Evolutionary conservation across 2,329 filamentous ascomycete genomes (phyloP).

Genomic region (Talaromyces atroroseus): DNA sequence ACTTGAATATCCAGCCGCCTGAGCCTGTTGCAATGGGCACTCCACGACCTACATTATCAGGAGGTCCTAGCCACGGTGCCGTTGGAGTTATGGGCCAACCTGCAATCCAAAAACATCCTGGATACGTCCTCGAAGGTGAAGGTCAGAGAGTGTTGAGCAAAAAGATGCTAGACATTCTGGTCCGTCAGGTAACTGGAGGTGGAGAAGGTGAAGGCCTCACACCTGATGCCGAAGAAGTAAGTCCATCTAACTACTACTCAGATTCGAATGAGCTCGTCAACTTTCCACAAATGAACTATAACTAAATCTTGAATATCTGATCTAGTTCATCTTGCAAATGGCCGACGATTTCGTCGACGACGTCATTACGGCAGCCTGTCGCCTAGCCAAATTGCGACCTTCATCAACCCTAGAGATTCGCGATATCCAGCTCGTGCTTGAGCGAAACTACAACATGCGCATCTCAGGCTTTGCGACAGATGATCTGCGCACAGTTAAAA

Average conservation of each 20-base stretch:
- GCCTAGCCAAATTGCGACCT: slow-evolving; percentile 86
- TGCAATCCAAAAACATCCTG: slow-evolving; percentile 72
- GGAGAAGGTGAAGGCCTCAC: slow-evolving; percentile 72
- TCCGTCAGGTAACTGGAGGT: slow-evolving; percentile 84
- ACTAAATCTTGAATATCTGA: slow-evolving; percentile 9
- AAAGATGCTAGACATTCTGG: slow-evolving; percentile 93
- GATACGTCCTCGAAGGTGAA: slow-evolving; percentile 83
- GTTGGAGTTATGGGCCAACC: slow-evolving; percentile 85
- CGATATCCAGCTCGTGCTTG: slow-evolving; percentile 75
- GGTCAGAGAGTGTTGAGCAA: slow-evolving; percentile 93
- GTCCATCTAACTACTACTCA: neutral
- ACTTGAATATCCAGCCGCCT: slow-evolving; percentile 65
- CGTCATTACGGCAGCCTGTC: slow-evolving; percentile 79
- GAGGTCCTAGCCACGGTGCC: slow-evolving; percentile 66
- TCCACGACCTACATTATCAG: slow-evolving; percentile 74
- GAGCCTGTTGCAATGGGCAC: slow-evolving; percentile 67
- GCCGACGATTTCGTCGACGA: slow-evolving; percentile 94
- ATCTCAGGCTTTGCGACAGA: slow-evolving; percentile 93
- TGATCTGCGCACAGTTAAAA: slow-evolving; percentile 88
- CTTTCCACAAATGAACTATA: neutral
- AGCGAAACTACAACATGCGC: slow-evolving; percentile 82
- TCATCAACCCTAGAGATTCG: slow-evolving; percentile 86
- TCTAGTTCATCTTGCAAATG: slow-evolving; percentile 74
- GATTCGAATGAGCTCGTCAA: neutral
- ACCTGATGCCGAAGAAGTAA: slow-evolving; percentile 90